Base-by-base conservation (phyloP, 2,329 filamentous ascomycete species). In the Allantophomopsis lycopodina region DNA sequence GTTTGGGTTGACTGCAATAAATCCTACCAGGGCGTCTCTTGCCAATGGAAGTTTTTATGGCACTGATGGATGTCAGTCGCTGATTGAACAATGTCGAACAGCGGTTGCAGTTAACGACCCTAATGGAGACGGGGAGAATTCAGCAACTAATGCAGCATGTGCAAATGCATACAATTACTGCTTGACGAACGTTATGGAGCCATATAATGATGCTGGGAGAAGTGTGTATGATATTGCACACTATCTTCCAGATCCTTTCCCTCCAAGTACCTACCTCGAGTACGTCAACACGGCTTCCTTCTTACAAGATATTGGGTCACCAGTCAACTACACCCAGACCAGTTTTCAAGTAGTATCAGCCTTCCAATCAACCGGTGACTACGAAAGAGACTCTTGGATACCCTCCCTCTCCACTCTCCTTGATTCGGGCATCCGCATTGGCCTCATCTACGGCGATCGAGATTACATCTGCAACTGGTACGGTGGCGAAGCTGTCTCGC, bases 401-500 rank as follows among this genome's bases (percentile, higher is more conserved):
- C 57, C 66, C 44, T 64, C 73, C 40, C 63, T 83, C 12, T 75
- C 77, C 39, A 60, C 65, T 12, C 68, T 83, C 16, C 62, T 83
- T 39, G 64, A 71, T 15, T 65, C 62, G 2, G 78, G 76, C 12
- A 70, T 86, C 14, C 76, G 75, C 10, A 71, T 91, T 13, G 79
- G 79, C 5, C 60, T 91, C 43, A 69, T 87, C 40, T 84, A 89
- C 54, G 73, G 73, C 18, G 73, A 78, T 50, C 59, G 71, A 44
- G 74, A 79, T 55, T 78, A 73, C 50, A 68, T 74, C 44, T 79
- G 73, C 55, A 78, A 78, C 54, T 79, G 79, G 73, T 63, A 79
- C 46, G 84, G 85, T n/a, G 84, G 83, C 30, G 71, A 91, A 57
- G 76, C 79, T 2, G 66, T 84, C 33, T 83, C 79, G 2, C 64